Percentiles rank a stretch among this genome's conserved stretches.
These are phyloP conservation scores for Hypoxylon subgilvum DNA, from an alignment of 495 filamentous ascomycete genomes.

Conservation along the genomic window DNA sequence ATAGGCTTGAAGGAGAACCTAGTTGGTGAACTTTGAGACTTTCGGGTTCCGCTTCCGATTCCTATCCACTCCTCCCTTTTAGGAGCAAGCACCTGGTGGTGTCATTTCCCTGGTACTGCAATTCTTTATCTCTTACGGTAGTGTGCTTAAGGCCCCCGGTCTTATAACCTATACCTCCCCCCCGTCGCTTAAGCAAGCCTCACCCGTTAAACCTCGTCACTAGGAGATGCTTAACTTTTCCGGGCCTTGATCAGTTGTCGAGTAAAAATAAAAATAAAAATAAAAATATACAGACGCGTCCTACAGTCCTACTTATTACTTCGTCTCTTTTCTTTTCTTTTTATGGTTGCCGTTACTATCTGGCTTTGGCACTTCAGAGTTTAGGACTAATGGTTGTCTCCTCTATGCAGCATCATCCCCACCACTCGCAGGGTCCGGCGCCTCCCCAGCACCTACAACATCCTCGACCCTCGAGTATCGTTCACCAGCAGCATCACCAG, in stretches of 20 bases:
- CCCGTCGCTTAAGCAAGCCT: conserved; percentile 53
- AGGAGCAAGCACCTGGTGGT: conserved; percentile 43
- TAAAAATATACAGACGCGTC: conserved; percentile 53
- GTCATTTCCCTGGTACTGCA: conserved; percentile 44
- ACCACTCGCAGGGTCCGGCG: conserved; percentile 63
- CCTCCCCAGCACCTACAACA: conserved; percentile 65
- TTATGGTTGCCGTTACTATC: conserved; percentile 40
- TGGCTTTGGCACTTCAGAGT: conserved; percentile 41
- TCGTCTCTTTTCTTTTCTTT: conserved; percentile 39
- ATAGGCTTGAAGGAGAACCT: conserved; percentile 40
- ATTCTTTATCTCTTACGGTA: conserved; percentile 43
- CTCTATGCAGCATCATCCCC: conserved; percentile 66
- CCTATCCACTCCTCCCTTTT: conserved; percentile 49
- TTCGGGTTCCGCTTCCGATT: conserved; percentile 53
- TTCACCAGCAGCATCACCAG: conserved; percentile 69
- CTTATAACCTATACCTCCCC: conserved; percentile 47
- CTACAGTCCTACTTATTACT: too few species aligned
- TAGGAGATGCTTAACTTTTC: conserved; percentile 44
- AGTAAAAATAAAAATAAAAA: conserved; percentile 48
- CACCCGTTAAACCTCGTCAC: conserved; percentile 53
- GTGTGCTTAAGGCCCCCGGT: conserved; percentile 44
- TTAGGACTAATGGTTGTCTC: conserved; percentile 58
- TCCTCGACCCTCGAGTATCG: conserved; percentile 67
- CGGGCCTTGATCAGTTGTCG: conserved; percentile 45
- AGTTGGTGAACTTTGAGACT: conserved; percentile 51